phyloP scores from a whole-genome alignment of 2,329 filamentous ascomycete genomes.

The Chalara sp. region DNA sequence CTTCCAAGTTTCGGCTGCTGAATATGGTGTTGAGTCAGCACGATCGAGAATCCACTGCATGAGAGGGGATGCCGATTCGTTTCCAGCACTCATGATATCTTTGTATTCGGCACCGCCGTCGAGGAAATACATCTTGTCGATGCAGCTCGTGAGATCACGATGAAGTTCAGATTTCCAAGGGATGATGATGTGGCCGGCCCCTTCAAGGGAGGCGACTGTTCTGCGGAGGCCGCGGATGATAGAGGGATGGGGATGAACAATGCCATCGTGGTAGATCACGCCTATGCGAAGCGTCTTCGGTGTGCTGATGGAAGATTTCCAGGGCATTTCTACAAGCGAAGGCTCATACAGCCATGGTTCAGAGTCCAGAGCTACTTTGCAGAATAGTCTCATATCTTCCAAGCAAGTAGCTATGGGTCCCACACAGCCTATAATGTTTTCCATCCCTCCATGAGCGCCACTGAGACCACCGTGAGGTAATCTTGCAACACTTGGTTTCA shows the following conservation, averaged over 20 bases:
- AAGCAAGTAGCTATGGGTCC: constrained; percentile 37
- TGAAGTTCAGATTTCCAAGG: constrained; percentile 17
- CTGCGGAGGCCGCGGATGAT: constrained; percentile 14
- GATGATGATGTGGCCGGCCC: constrained; percentile 10
- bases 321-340: constrained; percentile 43
- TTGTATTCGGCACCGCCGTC: constrained; percentile 14
- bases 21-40: background rate
- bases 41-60: constrained; percentile 14
- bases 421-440: constrained; percentile 39
- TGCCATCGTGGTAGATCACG: constrained; percentile 16
- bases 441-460: constrained; percentile 44
- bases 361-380: constrained; percentile 1
- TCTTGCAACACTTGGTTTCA: constrained; percentile 19
- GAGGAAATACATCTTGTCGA: constrained; percentile 15
- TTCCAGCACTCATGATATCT: constrained; percentile 7
- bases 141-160: constrained; percentile 14
- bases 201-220: constrained; percentile 8
- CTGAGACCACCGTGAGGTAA: constrained; percentile 18
- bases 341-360: constrained; percentile 45
- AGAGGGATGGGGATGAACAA: constrained; percentile 12
- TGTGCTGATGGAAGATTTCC: constrained; percentile 24
- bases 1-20: background rate
- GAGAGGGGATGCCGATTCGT: constrained; percentile 12
- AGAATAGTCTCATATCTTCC: constrained; percentile 36
- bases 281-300: constrained; percentile 29